Percentiles rank a stretch among this genome's conserved stretches.
Evolutionary conservation across 805 yeast genomes (phyloP).

Genomic region (Candida tibetensis): DNA sequence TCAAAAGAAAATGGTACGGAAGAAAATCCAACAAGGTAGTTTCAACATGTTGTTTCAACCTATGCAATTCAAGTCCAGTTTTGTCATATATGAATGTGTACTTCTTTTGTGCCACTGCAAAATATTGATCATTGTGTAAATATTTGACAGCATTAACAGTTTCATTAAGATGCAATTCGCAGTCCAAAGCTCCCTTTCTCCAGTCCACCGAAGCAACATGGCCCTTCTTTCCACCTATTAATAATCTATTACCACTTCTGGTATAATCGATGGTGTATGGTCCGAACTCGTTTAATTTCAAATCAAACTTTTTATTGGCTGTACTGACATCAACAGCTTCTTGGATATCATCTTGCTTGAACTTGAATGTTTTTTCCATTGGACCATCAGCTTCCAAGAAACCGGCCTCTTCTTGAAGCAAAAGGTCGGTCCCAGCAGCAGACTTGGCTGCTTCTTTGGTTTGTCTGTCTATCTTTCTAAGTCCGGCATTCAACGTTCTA

Average conservation of each 20-base stretch:
- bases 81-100: conserved; percentile 90
- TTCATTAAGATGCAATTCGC: conserved; percentile 84
- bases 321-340: conserved; percentile 76
- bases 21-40: conserved; percentile 78
- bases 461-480: conserved; percentile 66
- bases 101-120: conserved; percentile 96
- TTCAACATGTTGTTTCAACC: conserved; percentile 86
- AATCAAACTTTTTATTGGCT: conserved; percentile 68
- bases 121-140: conserved; percentile 86
- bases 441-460: conserved; percentile 75
- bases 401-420: conserved; percentile 83
- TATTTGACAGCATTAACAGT: conserved; percentile 88
- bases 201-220: conserved; percentile 96
- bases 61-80: conserved; percentile 87
- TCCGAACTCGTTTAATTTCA: conserved; percentile 74
- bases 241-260: conserved; percentile 80
- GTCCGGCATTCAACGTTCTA: conserved; percentile 58
- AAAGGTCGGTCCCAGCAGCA: conserved; percentile 83
- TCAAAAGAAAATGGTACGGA: conserved; percentile 88
- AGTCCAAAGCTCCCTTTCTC: conserved; percentile 77
- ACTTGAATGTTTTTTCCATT: conserved; percentile 88
- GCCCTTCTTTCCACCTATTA: conserved; percentile 88
- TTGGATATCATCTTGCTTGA: conserved; percentile 74
- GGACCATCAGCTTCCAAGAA: conserved; percentile 84
- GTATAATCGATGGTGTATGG: conserved; percentile 83